Percentiles rank a stretch among this genome's conserved stretches.
Conservation (phyloP, 2,329 filamentous ascomycete genomes). For the Trichoderma endophyticum region DNA sequence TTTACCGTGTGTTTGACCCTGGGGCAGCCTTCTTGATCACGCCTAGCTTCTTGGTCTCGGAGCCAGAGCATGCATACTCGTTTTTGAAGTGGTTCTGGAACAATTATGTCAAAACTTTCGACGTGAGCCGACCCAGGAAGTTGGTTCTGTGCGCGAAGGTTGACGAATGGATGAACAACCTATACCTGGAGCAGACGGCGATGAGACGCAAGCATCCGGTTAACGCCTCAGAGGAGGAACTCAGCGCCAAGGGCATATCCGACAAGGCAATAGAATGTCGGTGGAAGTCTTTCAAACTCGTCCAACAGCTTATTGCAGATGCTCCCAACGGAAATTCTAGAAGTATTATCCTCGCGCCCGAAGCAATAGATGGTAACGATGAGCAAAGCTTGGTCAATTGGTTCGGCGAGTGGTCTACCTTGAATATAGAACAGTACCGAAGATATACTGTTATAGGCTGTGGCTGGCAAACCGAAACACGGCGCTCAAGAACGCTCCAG, state of each 20-base stretch:
- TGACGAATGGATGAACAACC: conserved; percentile 30
- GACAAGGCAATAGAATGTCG: conserved; percentile 22
- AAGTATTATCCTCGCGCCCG: conserved; percentile 46
- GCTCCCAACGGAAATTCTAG: conserved; percentile 19
- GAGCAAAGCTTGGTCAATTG: conserved; percentile 62
- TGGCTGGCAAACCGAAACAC: conserved; percentile 20
- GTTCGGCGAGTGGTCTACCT: conserved; percentile 58
- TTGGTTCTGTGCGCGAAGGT: conserved; percentile 32
- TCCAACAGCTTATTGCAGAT: conserved; percentile 23
- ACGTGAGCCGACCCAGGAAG: conserved; percentile 22
- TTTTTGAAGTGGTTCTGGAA: conserved; percentile 38
- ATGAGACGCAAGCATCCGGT: background rate
- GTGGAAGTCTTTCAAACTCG: conserved; percentile 25
- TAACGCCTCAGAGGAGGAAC: background rate
- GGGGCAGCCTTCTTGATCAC: conserved; percentile 39
- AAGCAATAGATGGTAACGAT: conserved; percentile 53
- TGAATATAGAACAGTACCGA: conserved; percentile 49
- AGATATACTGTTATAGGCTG: conserved; percentile 57
- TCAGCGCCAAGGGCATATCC: background rate
- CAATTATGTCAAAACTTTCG: conserved; percentile 20
- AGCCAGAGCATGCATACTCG: conserved; percentile 33
- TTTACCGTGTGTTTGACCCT: conserved; percentile 31
- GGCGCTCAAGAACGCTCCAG: conserved; percentile 26
- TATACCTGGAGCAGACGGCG: conserved; percentile 21
- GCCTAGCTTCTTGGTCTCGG: conserved; percentile 41